phyloP scores from a whole-genome alignment of 2,329 filamentous ascomycete genomes.

The Neoarthrinium moseri region DNA sequence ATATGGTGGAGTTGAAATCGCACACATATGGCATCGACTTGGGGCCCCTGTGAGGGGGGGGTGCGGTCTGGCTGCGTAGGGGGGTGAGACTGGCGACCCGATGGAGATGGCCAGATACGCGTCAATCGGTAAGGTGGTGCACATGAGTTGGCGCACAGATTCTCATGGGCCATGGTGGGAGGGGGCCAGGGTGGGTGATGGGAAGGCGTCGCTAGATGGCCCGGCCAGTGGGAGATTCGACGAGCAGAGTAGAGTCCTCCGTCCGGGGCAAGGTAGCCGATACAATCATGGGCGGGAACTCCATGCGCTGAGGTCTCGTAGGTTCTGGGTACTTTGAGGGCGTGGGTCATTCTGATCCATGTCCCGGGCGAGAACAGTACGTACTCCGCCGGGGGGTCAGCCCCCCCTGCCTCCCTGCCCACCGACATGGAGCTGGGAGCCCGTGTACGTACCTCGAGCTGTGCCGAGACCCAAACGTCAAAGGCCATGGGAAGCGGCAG shows the following conservation, averaged over 20 bases:
- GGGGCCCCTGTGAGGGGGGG: not conserved
- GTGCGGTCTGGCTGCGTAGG: not conserved
- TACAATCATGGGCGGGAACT: not conserved
- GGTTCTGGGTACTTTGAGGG: not conserved
- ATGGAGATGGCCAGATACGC: conserved; percentile 8
- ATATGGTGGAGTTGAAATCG: conserved; percentile 11
- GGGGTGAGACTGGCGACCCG: not conserved
- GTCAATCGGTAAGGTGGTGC: conserved; percentile 7
- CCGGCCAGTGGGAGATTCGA: conserved; percentile 5
- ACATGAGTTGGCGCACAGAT: conserved; percentile 6
- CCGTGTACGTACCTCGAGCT: too few species aligned
- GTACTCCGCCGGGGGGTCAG: too few species aligned
- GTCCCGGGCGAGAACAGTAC: too few species aligned
- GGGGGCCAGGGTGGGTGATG: not conserved
- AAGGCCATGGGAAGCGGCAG: not conserved
- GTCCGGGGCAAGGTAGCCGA: not conserved
- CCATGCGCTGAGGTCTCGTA: not conserved
- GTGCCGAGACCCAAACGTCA: not conserved
- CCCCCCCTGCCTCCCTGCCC: too few species aligned
- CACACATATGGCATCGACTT: not conserved
- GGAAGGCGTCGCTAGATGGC: not conserved
- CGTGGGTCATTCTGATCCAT: too few species aligned
- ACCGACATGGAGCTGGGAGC: too few species aligned
- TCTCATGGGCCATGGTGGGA: conserved; percentile 9
- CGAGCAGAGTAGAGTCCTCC: too few species aligned